Percentiles rank a stretch among this genome's conserved stretches.
Evolutionary conservation across 192 early-diverging fungal genomes (phyloP).

Genomic region (Endogone sp.): DNA sequence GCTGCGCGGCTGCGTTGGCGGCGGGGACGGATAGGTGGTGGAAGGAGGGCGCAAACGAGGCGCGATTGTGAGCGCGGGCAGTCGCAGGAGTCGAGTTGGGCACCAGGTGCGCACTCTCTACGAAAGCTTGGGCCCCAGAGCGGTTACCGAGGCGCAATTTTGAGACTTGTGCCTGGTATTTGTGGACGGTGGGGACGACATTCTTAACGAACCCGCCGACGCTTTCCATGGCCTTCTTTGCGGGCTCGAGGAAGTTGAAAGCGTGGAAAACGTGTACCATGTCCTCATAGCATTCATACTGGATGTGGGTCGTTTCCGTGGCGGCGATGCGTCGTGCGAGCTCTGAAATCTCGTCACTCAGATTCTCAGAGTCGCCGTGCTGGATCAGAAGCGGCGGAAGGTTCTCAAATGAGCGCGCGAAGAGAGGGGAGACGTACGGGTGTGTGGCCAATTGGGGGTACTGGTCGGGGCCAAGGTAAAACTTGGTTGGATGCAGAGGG

Average conservation of each 20-base stretch:
- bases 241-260: constrained; percentile 12
- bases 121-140: no score
- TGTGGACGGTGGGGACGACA: neutral
- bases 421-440: constrained; percentile 42
- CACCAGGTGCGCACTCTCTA: no score
- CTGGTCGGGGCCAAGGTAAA: constrained; percentile 8
- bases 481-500: constrained; percentile 40
- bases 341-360: constrained; percentile 40
- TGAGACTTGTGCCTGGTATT: neutral
- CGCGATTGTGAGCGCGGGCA: no score
- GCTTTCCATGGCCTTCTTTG: constrained; percentile 5
- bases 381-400: constrained; percentile 40
- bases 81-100: no score
- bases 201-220: constrained; percentile 16
- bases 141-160: neutral
- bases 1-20: neutral
- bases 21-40: neutral
- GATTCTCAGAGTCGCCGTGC: constrained; percentile 37
- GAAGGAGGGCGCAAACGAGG: no score
- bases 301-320: constrained; percentile 16
- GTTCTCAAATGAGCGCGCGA: constrained; percentile 27
- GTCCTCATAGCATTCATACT: constrained; percentile 43
- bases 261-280: constrained; percentile 49
- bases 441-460: constrained; percentile 5
- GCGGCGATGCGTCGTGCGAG: constrained; percentile 17